Evolutionary conservation across 768 basidiomycete genomes (phyloP), one percentile per base, ranked within the genome.

Genomic region (Leucocoprinus leucothites): DNA sequence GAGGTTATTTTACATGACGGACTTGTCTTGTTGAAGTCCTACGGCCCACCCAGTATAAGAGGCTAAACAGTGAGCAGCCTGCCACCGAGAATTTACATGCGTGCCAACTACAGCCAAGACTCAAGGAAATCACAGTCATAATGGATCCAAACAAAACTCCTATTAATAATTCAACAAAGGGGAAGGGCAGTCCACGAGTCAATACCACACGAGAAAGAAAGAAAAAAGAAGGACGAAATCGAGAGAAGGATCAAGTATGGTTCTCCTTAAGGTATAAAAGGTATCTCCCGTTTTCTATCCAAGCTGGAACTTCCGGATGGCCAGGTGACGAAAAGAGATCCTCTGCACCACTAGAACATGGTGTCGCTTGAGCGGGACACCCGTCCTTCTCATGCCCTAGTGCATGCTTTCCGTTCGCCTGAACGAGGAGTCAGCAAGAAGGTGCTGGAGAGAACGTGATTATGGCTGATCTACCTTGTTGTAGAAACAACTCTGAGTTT

Each of bases 401-500:
- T 25, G 47, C 47, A 4, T 56, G 41, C 16, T 16, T 28, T 16
- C 54, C 54, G 9, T 56, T 40, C 5, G 26, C 38, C 54, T 43
- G 54, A 41, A 5, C 31, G 31, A 14, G 21, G 18, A 21, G 40
- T 49, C 41, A 48, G 42, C 28, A 14, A 26, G 16, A 6, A 43
- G 18, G 9, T 26, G 11, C 13, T 38, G 31, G 31, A 31, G 25
- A 28, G 25, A 3, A 26, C 14, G 16, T 9, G 38, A 16, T 16
- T 22, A 18, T 24, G 9, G 19, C 13, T 7, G 7, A 3, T 14
- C 14, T 22, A 56, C 54, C 40, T 56, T 56, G 28, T 8, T 35
- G 16, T 56, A 56, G 24, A 56, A 56, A 41, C 54, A 56, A 22
- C 54, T 49, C 2, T 43, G 54, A 1, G 47, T 56, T 22, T 16